Evolutionary conservation across 164 flowering plant genomes (phyloP).

Genomic region (grape (Vitis vinifera)): DNA sequence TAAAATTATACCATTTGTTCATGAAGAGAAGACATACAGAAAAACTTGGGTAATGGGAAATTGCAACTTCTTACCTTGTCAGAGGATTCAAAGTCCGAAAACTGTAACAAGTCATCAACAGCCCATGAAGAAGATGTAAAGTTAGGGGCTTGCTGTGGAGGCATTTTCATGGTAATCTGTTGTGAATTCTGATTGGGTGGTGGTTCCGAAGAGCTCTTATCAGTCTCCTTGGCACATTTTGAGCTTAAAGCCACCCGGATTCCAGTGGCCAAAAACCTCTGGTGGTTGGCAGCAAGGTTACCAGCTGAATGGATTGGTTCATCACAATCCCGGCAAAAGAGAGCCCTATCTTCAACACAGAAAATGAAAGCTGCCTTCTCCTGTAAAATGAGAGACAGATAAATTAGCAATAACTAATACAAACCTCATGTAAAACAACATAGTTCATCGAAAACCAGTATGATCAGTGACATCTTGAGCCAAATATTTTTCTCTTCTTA

Average conservation of each 20-base stretch:
- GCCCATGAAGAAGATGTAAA: slow-evolving; percentile 66
- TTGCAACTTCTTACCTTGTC: slow-evolving; percentile 55
- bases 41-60: too few relatives aligned
- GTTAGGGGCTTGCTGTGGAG: slow-evolving; percentile 35
- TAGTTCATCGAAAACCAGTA: not conserved
- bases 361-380: slow-evolving; percentile 93
- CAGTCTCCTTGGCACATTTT: slow-evolving; percentile 38
- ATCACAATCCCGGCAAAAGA: slow-evolving; percentile 89
- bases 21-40: too few relatives aligned
- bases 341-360: slow-evolving; percentile 97
- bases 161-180: slow-evolving; percentile 22
- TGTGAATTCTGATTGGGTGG: slow-evolving; percentile 51
- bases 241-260: slow-evolving; percentile 72
- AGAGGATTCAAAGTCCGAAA: slow-evolving; percentile 61
- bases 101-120: slow-evolving; percentile 74
- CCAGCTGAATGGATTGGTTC: slow-evolving; percentile 76
- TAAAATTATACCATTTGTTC: too few relatives aligned
- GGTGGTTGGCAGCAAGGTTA: slow-evolving; percentile 78
- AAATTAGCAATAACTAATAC: not conserved
- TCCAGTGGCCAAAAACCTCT: slow-evolving; percentile 85
- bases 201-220: slow-evolving; percentile 46
- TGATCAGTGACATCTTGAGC: not conserved
- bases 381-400: slow-evolving; percentile 29
- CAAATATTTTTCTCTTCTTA: too few relatives aligned
- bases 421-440: not conserved